Conservation (phyloP, 148 eudicot species). For the Fagopyrum esculentum region DNA sequence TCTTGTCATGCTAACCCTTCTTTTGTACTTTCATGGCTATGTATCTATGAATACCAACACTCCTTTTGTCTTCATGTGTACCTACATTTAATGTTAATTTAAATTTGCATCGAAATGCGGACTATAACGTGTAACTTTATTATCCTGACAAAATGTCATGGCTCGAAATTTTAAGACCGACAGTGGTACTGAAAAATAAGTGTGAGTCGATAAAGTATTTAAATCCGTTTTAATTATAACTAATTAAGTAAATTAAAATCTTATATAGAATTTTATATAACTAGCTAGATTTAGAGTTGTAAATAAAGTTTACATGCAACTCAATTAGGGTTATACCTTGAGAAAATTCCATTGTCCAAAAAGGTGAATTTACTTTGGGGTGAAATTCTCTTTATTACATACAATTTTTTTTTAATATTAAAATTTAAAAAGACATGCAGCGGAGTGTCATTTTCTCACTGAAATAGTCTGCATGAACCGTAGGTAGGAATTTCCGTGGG, state of each 20-base stretch:
- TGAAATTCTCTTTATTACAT: neutral
- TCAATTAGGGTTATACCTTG: neutral
- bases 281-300: neutral
- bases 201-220: neutral
- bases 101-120: neutral
- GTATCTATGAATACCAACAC: neutral
- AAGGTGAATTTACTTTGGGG: neutral
- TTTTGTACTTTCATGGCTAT: neutral
- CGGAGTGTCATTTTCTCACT: conserved; percentile 9
- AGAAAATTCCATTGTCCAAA: neutral
- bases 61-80: neutral
- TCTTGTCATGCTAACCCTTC: neutral
- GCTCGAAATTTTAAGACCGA: neutral
- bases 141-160: neutral
- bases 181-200: neutral
- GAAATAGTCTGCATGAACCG: neutral
- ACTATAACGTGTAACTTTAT: neutral
- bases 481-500: conserved; percentile 12
- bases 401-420: neutral
- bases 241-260: neutral
- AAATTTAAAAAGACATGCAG: neutral
- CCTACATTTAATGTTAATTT: neutral
- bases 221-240: neutral
- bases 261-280: neutral
- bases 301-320: neutral